phyloP scores from a whole-genome alignment of 2,329 filamentous ascomycete species.

The Domatiomyces catenatus region DNA sequence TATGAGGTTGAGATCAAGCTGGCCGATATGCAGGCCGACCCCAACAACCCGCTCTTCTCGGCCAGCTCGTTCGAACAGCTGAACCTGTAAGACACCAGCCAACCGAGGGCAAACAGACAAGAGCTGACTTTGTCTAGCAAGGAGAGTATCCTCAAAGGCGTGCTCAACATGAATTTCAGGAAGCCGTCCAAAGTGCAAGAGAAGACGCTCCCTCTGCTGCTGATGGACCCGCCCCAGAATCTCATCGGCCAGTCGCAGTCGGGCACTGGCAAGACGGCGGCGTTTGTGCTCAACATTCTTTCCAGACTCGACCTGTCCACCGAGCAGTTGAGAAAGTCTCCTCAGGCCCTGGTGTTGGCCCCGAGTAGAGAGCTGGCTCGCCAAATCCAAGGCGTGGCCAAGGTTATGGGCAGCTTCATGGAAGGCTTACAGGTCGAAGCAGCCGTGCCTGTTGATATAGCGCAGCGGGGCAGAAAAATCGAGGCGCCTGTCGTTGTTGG shows the following conservation, averaged over 20 bases:
- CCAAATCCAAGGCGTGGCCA: constrained; percentile 78
- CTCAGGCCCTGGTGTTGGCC: constrained; percentile 78
- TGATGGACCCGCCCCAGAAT: constrained; percentile 73
- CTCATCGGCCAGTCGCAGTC: constrained; percentile 99
- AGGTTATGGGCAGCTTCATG: constrained; percentile 71
- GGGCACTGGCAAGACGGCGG: constrained; percentile 93
- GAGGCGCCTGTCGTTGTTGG: constrained; percentile 73
- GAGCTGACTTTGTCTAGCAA: constrained; percentile 4
- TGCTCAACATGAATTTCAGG: constrained; percentile 69
- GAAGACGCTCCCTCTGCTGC: constrained; percentile 75
- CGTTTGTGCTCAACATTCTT: constrained; percentile 84
- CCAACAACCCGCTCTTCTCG: constrained; percentile 75
- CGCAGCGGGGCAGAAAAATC: constrained; percentile 53
- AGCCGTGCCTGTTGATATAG: constrained; percentile 61
- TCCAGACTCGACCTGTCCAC: constrained; percentile 64
- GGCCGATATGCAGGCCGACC: constrained; percentile 72
- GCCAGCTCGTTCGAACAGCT: constrained; percentile 72
- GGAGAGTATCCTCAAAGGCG: constrained; percentile 52
- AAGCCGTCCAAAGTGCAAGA: constrained; percentile 98
- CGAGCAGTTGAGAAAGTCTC: constrained; percentile 39
- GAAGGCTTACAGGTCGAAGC: constrained; percentile 59
- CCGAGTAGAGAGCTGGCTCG: constrained; percentile 88
- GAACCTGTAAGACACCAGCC: constrained; percentile 50
- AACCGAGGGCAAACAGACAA: background rate
- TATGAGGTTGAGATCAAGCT: constrained; percentile 89